Evolutionary conservation across 805 yeast species (phyloP).

Genomic region (Saccharomyces paradoxus): DNA sequence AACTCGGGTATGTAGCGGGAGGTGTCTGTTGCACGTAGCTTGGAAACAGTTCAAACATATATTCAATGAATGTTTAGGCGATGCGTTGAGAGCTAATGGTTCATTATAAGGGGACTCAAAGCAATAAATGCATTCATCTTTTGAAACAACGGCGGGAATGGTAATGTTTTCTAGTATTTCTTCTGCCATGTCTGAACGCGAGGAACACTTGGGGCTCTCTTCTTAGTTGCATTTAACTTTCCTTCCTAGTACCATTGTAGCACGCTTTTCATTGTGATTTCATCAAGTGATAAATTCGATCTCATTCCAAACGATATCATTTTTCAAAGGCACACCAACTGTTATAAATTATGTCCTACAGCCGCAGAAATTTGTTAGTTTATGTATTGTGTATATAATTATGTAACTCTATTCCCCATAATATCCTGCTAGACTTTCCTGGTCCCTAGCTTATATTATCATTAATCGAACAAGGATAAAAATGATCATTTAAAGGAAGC

Average conservation of each 20-base stretch:
- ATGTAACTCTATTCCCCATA: background rate
- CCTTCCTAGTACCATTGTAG: background rate
- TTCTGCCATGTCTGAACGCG: constrained; percentile 5
- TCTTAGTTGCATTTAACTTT: background rate
- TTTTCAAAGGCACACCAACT: background rate
- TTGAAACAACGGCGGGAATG: constrained; percentile 44
- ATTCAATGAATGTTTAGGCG: constrained; percentile 47
- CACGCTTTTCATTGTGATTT: background rate
- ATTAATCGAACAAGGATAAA: background rate
- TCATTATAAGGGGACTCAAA: constrained; percentile 56
- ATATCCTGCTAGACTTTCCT: background rate
- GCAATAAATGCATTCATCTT: constrained; percentile 86
- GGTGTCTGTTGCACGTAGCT: constrained; percentile 58
- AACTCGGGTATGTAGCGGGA: constrained; percentile 44
- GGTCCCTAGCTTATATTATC: background rate
- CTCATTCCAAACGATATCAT: background rate
- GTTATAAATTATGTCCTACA: background rate
- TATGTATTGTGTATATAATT: background rate
- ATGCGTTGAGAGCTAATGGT: constrained; percentile 6
- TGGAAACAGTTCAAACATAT: constrained; percentile 70
- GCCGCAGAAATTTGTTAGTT: background rate
- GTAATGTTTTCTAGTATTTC: constrained; percentile 6
- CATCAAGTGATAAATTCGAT: background rate
- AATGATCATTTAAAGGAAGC: constrained; percentile 12
- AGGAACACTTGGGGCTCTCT: background rate